Conservation (phyloP, 2,329 filamentous ascomycete species). For the Beauveria rudraprayagi region DNA sequence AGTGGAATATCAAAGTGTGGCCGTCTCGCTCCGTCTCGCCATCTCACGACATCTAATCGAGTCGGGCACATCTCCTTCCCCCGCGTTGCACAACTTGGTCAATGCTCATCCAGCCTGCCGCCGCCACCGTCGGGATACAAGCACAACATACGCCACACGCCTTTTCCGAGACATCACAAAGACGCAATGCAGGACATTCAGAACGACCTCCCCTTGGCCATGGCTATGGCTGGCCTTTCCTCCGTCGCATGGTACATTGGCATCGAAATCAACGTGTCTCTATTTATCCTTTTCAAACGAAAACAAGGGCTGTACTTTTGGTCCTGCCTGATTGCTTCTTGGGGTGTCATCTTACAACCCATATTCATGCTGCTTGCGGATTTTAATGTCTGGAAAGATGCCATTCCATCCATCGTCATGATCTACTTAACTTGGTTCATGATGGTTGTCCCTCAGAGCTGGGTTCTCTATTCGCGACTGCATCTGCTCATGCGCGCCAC, state of each 20-base stretch:
- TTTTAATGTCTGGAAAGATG: conserved; percentile 14
- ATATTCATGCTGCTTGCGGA: conserved; percentile 36
- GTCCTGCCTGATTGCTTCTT: conserved; percentile 22
- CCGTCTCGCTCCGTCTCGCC: too few species aligned
- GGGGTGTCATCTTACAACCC: conserved; percentile 24
- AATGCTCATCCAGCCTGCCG: too few species aligned
- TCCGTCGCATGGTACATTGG: conserved; percentile 27
- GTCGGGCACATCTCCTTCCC: too few species aligned
- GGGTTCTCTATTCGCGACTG: conserved; percentile 53
- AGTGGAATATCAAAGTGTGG: too few species aligned
- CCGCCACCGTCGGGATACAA: neutral
- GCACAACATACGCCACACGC: neutral
- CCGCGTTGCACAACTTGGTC: too few species aligned
- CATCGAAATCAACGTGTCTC: conserved; percentile 21
- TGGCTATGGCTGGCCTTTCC: conserved; percentile 28
- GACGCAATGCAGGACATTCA: conserved; percentile 13
- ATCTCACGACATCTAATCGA: too few species aligned
- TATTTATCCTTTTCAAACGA: conserved; percentile 22
- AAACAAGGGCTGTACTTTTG: conserved; percentile 25
- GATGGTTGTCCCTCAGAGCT: conserved; percentile 51
- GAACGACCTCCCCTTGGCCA: conserved; percentile 19
- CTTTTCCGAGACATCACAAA: neutral
- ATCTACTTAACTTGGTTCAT: conserved; percentile 18
- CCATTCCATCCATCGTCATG: conserved; percentile 12
- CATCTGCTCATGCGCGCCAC: conserved; percentile 48